Percentiles rank a stretch among this genome's conserved stretches.
These are phyloP conservation scores for Hapsidospora chrysogenum DNA, from an alignment of 495 filamentous ascomycete genomes.

Conservation along the genomic window DNA sequence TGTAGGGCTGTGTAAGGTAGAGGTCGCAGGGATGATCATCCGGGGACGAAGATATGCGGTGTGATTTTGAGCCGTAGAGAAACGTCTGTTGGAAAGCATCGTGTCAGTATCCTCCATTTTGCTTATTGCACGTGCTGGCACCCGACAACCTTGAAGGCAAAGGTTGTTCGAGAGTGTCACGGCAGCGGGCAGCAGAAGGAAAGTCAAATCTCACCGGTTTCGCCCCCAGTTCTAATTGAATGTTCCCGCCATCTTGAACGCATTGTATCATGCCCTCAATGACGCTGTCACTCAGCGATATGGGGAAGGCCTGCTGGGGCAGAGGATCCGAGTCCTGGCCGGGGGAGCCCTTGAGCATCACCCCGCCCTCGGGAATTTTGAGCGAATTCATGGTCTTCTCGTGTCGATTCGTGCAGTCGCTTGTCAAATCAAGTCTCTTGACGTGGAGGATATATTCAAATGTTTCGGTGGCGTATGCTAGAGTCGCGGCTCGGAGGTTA, in stretches of 20 bases:
- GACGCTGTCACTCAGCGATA: slow-evolving; percentile 45
- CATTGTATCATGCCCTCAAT: slow-evolving; percentile 56
- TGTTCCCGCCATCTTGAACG: slow-evolving; percentile 42
- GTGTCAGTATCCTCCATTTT: no score
- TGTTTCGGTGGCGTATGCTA: no score
- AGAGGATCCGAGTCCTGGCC: slow-evolving; percentile 13
- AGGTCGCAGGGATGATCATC: slow-evolving; percentile 22
- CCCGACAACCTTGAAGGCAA: background rate
- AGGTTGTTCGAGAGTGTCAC: background rate
- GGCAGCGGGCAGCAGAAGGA: slow-evolving; percentile 4
- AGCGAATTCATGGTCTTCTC: slow-evolving; percentile 9
- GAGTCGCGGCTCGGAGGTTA: no score
- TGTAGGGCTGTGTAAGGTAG: slow-evolving; percentile 18
- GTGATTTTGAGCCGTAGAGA: slow-evolving; percentile 18
- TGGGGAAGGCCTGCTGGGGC: slow-evolving; percentile 37
- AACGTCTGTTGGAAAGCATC: slow-evolving; percentile 17
- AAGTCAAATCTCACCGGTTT: slow-evolving; percentile 32
- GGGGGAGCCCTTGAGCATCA: slow-evolving; percentile 24
- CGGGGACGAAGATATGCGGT: slow-evolving; percentile 14
- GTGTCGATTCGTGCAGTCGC: no score
- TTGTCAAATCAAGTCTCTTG: no score
- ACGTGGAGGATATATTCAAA: no score
- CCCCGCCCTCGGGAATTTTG: slow-evolving; percentile 22
- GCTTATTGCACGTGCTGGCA: no score
- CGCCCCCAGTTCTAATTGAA: slow-evolving; percentile 39